phyloP scores from a whole-genome alignment of 1,284 basidiomycete species.

The Boletus semigastroideus region DNA sequence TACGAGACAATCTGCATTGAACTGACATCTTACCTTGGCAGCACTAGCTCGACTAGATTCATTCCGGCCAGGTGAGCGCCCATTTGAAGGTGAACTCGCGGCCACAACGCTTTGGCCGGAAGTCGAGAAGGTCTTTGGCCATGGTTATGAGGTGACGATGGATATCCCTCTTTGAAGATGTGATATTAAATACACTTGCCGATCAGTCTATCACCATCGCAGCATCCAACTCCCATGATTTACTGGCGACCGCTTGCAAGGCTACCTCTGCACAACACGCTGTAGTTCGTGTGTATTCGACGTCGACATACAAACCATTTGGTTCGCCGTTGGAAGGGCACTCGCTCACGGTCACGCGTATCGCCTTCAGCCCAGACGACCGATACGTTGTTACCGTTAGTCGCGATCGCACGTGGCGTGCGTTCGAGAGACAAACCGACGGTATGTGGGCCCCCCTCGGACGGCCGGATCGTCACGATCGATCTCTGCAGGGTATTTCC shows the following conservation, averaged over 20 bases:
- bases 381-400: constrained; percentile 79
- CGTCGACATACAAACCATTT: constrained; percentile 65
- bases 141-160: constrained; percentile 85
- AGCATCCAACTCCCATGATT: constrained; percentile 63
- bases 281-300: constrained; percentile 82
- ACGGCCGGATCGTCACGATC: background rate
- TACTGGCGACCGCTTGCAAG: constrained; percentile 92
- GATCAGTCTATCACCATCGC: constrained; percentile 74
- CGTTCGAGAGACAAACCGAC: constrained; percentile 57
- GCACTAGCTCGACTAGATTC: constrained; percentile 15
- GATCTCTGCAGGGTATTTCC: constrained; percentile 51
- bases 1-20: background rate
- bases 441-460: constrained; percentile 35
- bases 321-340: constrained; percentile 82
- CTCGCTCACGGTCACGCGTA: constrained; percentile 84
- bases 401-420: constrained; percentile 89
- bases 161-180: constrained; percentile 1
- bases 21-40: constrained; percentile 10
- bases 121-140: constrained; percentile 95
- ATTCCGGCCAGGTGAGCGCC: constrained; percentile 45
- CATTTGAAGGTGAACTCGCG: constrained; percentile 83
- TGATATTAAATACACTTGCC: constrained; percentile 6
- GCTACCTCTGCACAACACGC: constrained; percentile 88
- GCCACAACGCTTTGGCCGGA: constrained; percentile 95
- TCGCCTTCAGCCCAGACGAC: constrained; percentile 88